Conservation (phyloP, 1,284 basidiomycete species). For the Pholiota adiposa region DNA sequence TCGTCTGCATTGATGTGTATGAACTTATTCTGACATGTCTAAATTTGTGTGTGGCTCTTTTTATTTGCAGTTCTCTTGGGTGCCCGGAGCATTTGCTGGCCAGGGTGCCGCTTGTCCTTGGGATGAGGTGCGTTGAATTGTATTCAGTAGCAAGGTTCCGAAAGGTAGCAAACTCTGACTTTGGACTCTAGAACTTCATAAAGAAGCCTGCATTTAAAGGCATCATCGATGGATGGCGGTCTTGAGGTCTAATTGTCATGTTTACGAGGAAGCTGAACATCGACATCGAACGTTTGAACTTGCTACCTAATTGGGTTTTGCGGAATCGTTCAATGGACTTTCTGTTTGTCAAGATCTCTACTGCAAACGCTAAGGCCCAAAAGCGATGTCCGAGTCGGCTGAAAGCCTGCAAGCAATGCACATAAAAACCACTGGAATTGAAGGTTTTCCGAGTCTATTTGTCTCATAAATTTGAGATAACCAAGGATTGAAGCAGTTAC, state of each 20-base stretch:
- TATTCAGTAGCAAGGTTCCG: background rate
- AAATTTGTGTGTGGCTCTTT: background rate
- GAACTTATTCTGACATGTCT: background rate
- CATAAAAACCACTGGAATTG: too few species aligned
- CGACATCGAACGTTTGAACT: background rate
- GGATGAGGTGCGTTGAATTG: slow-evolving; percentile 42
- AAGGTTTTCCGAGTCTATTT: too few species aligned
- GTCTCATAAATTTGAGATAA: too few species aligned
- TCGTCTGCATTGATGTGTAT: background rate
- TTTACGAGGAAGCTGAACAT: background rate
- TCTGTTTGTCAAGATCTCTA: background rate
- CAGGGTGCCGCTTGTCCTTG: slow-evolving; percentile 54
- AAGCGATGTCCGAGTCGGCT: too few species aligned
- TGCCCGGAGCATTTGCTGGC: slow-evolving; percentile 50
- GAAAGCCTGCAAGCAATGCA: too few species aligned
- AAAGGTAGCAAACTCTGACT: background rate
- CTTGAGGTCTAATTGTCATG: background rate
- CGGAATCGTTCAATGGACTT: too few species aligned
- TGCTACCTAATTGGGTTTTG: background rate
- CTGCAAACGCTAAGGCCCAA: too few species aligned
- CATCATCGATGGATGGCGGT: slow-evolving; percentile 36
- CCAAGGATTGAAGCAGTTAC: too few species aligned
- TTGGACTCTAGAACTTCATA: slow-evolving; percentile 33
- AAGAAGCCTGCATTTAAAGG: slow-evolving; percentile 47
- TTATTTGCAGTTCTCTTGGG: slow-evolving; percentile 49